A percentile compares a stretch with the other conserved stretches of the same genome.
Evolutionary conservation across 441 rosid species (phyloP).

Genomic region (Gossypium schwendimanii): DNA sequence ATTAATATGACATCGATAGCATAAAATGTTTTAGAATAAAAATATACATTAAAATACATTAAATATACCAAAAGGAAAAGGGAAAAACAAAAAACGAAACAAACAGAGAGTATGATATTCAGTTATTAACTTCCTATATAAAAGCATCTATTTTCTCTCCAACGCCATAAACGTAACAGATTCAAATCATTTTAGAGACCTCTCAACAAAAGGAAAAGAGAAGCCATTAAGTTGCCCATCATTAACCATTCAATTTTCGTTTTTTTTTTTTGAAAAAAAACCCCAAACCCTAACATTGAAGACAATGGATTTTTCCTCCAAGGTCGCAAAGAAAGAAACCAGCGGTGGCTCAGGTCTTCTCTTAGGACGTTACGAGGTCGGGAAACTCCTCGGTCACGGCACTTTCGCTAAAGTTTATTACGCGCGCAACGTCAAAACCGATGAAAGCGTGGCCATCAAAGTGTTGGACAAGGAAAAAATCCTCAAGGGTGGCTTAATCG

Average conservation of each 20-base stretch:
- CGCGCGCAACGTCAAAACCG: constrained; percentile 55
- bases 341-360: constrained; percentile 33
- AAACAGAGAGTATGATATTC: background rate
- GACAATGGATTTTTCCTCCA: background rate
- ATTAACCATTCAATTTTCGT: background rate
- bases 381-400: constrained; percentile 81
- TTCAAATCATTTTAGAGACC: background rate
- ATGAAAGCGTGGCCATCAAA: constrained; percentile 65
- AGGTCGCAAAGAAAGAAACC: background rate
- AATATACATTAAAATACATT: no score
- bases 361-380: constrained; percentile 75
- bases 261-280: background rate
- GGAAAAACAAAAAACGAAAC: background rate
- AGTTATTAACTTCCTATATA: background rate
- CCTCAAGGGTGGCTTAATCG: constrained; percentile 59
- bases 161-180: background rate
- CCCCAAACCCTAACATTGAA: background rate
- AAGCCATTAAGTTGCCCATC: background rate
- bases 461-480: constrained; percentile 82
- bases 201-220: background rate
- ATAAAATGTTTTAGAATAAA: no score
- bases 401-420: constrained; percentile 76
- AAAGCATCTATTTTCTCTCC: constrained; percentile 3
- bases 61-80: no score
- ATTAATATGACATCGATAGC: no score